These are phyloP conservation scores for Cenchrus purpureus DNA, from an alignment of 176 grass and related monocot species.

Conservation along the genomic window DNA sequence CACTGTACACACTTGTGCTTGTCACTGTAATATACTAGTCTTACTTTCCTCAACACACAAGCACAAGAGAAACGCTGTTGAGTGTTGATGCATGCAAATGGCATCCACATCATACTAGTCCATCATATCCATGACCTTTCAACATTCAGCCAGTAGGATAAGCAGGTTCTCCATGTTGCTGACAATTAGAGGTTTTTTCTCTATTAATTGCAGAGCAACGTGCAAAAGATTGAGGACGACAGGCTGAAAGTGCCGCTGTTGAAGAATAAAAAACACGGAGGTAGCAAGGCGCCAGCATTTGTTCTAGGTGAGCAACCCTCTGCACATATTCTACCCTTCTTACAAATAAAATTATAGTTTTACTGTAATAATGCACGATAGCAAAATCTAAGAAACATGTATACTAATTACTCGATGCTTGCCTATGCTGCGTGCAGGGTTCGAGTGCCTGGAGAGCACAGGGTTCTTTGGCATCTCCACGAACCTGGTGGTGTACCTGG, in stretches of 20 bases:
- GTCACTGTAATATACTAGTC: neutral
- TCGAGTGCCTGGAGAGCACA: constrained; percentile 62
- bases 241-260: constrained; percentile 36
- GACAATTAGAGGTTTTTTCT: neutral
- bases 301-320: constrained; percentile 37
- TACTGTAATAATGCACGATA: no score
- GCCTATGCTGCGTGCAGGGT: constrained; percentile 39
- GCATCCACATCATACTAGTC: neutral
- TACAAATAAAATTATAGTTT: no score
- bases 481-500: constrained; percentile 65
- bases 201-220: constrained; percentile 14
- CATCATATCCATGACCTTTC: neutral
- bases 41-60: neutral
- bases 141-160: neutral
- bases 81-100: neutral
- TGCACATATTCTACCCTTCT: no score
- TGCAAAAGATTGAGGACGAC: constrained; percentile 7
- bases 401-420: neutral
- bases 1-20: no score
- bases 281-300: constrained; percentile 40
- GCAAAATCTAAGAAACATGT: no score
- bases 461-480: constrained; percentile 60
- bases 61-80: neutral
- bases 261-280: constrained; percentile 29
- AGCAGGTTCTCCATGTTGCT: no score